Evolutionary conservation across 1,139 yeast species (phyloP), one percentile per base, ranked within the genome.

Genomic region (Suhomyces bokatorum): DNA sequence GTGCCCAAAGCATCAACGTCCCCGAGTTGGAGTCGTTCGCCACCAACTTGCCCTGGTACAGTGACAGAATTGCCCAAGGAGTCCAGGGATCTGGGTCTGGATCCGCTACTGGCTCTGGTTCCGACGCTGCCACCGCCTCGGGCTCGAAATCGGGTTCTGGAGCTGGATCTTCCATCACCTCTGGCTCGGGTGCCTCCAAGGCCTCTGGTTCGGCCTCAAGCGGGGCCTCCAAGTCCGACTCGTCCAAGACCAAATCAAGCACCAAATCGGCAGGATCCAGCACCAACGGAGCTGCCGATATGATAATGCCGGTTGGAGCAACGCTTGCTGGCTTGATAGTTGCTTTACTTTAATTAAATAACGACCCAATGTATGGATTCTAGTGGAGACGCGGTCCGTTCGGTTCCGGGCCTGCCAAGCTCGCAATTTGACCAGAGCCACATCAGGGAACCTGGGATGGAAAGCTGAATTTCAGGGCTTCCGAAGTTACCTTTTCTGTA

Each of bases 1-100:
- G 57, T 31, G 52, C 62, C 30, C 44, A 44, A 13, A 37, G 20
- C 20, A 39, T 48, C 28, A 39, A 47, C 45, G 54, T 70, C 22
- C 39, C 54, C 3, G 46, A 58, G 9, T 63, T 73, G 49, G 61
- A 57, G 51, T 49, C 55, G 9, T 70, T 62, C 50, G 77, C 74
- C 30, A 63, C 72, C 17, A 59, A 57, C 26, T 63, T 73, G 47
- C 76, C 77, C 33, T 73, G 78, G 78, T 69, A 66, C 54, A 44
- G 39, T 11, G 39, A 64, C 16, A 58, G 72, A 48, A 57, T 70
- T 43, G 55, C 53, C 20, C 14, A 28, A 6, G 28, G 20, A 7
- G 14, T 7, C 35, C 31, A 11, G 35, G 27, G 28, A 20, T 30
- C 32, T 14, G 60, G 55, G 6, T 61, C 49, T 24, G 53, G 50